Base-by-base conservation (phyloP, 495 filamentous ascomycete species). In the Daldinia caldariorum region DNA sequence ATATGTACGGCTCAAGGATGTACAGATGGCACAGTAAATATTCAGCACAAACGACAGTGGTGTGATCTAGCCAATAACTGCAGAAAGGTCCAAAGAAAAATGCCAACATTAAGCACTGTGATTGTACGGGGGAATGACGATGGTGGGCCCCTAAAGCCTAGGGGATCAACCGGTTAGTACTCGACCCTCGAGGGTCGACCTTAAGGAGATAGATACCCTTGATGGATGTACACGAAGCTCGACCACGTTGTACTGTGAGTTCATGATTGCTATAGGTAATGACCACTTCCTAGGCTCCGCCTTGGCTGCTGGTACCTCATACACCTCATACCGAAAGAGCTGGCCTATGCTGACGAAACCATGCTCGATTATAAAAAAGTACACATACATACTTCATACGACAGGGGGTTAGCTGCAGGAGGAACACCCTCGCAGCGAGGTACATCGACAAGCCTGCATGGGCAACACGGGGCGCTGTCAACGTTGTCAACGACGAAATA, bases 101-200 rank as follows among this genome's bases (percentile, higher is more conserved):
- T 68, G 61, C 65, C 61, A 72, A 68, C 70, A 64, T 72, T 59
- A 72, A 66, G 70, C 70, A 72, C 65, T 72, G 61, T 72, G 70
- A 72, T 50, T 62, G 61, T 68, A 72, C 61, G 64, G 70, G 50
- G 70, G 69, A 68, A 72, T 69, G 70, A 72, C 70, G 65, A 72
- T 66, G 65, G 70, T 72, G 70, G 70, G 65, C 60, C 66, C 43
- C 43, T 20, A 69, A 65, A 58, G 57, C 65, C 61, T 72, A 60
- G 68, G 65, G 70, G 70, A 69, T 72, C 65, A 72, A 69, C 70
- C 65, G 65, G 65, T 69, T 69, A 41, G 70, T 72, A 72, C 70
- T 72, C 70, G 70, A 63, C 65, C 70, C 69, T 72, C 69, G 60
- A 72, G 69, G 69, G 64, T 72, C 67, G 58, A 49, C 47, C 61